These are phyloP conservation scores for Paecilomyces niveus DNA, from an alignment of 2,329 filamentous ascomycete genomes.

Conservation along the genomic window DNA sequence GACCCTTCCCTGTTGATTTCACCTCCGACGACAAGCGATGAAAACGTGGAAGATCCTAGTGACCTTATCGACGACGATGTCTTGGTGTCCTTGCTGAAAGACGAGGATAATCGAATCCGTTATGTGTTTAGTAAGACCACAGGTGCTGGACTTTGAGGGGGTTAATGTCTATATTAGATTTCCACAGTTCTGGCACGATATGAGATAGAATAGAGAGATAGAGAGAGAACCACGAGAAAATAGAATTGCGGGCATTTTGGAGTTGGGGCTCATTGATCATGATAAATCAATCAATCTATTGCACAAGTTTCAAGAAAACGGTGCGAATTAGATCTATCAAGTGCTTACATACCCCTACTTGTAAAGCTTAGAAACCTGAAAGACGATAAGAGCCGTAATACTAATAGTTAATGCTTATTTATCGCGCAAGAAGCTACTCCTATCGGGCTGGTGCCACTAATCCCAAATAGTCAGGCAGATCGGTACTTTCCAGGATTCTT, in stretches of 20 bases:
- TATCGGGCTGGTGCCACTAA: background rate
- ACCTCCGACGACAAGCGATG: conserved; percentile 3
- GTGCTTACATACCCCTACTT: too few species aligned
- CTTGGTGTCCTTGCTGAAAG: conserved; percentile 27
- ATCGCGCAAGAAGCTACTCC: background rate
- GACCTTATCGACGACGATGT: conserved; percentile 26
- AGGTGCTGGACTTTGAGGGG: conserved; percentile 8
- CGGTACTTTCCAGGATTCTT: background rate
- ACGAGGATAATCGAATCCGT: conserved; percentile 31
- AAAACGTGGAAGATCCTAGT: conserved; percentile 13
- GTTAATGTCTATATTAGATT: background rate
- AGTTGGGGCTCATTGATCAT: background rate
- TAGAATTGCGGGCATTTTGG: background rate
- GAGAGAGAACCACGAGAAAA: background rate
- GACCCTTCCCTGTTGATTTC: conserved; percentile 25
- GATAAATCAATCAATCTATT: too few species aligned
- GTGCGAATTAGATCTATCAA: too few species aligned
- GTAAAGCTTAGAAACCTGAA: background rate
- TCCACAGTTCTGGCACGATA: background rate
- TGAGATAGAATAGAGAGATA: background rate
- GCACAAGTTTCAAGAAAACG: too few species aligned
- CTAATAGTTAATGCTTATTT: background rate
- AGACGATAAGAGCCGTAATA: background rate
- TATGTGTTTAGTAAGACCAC: conserved; percentile 35
- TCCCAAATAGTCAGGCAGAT: background rate